Evolutionary conservation across 176 grass and related monocot species (phyloP).

Genomic region (Carex parvula): DNA sequence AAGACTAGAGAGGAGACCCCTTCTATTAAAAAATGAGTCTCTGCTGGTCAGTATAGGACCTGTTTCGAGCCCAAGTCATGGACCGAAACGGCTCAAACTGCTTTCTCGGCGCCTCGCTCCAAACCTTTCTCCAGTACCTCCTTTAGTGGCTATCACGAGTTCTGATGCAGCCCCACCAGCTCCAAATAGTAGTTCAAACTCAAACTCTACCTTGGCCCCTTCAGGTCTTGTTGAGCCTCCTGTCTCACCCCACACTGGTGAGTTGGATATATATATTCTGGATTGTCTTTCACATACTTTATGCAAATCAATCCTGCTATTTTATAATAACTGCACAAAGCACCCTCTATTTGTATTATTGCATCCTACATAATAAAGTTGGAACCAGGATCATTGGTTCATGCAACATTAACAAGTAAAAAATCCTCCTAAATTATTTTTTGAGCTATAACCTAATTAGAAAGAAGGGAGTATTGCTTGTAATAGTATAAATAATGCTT

Average conservation of each 20-base stretch:
- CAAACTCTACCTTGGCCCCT: conserved; percentile 26
- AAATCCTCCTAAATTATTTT: background rate
- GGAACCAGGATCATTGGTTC: background rate
- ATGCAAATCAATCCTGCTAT: background rate
- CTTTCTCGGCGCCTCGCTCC: conserved; percentile 12
- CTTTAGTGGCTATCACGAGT: background rate
- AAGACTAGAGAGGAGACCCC: background rate
- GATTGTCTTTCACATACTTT: background rate
- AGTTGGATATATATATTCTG: conserved; percentile 4
- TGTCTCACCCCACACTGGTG: conserved; percentile 23
- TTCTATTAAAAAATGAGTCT: background rate
- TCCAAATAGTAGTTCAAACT: conserved; percentile 21
- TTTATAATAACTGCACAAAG: conserved; percentile 1
- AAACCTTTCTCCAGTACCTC: background rate
- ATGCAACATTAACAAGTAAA: background rate
- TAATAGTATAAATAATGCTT: background rate
- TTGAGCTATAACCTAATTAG: background rate
- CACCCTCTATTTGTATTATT: background rate
- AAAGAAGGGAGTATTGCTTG: background rate
- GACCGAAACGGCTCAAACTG: background rate
- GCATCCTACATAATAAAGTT: background rate
- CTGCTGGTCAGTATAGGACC: conserved; percentile 1
- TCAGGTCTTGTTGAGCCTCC: conserved; percentile 25
- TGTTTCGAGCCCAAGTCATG: conserved; percentile 12
- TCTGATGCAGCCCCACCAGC: conserved; percentile 14